phyloP scores from a whole-genome alignment of 345 rosid genomes.

The Theobroma cacao region DNA sequence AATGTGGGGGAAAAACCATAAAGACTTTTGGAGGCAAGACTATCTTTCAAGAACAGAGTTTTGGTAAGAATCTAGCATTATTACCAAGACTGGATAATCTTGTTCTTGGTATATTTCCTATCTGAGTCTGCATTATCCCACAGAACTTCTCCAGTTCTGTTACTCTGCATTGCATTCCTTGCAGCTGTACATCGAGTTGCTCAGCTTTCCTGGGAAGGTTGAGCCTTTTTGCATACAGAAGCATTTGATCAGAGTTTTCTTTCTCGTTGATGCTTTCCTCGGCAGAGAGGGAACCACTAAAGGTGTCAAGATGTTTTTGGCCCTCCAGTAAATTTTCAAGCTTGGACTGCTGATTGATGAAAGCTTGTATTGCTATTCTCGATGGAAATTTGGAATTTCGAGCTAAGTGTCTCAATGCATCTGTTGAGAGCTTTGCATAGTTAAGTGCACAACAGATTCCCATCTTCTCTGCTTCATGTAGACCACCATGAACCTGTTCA shows the following conservation, averaged over 20 bases:
- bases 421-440: constrained; percentile 43
- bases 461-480: constrained; percentile 34
- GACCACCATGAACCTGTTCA: constrained; percentile 41
- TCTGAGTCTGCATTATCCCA: constrained; percentile 24
- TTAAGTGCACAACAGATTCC: constrained; percentile 35
- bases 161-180: constrained; percentile 23
- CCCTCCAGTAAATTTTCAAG: not conserved
- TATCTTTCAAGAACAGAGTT: constrained; percentile 34
- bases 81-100: constrained; percentile 19
- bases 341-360: constrained; percentile 31
- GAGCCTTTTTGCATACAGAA: constrained; percentile 19
- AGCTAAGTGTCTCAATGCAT: constrained; percentile 28
- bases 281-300: not conserved
- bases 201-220: constrained; percentile 16
- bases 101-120: constrained; percentile 21
- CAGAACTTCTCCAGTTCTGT: constrained; percentile 28
- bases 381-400: constrained; percentile 42
- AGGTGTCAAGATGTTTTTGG: not conserved
- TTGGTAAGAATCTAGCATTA: constrained; percentile 31
- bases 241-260: constrained; percentile 8
- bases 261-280: not conserved
- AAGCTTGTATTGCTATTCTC: constrained; percentile 24
- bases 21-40: not conserved
- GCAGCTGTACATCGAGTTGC: constrained; percentile 20
- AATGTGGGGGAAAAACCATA: not conserved